These are phyloP conservation scores for Byssoonygena ceratinophila DNA, from an alignment of 2,329 filamentous ascomycete genomes.

Conservation along the genomic window DNA sequence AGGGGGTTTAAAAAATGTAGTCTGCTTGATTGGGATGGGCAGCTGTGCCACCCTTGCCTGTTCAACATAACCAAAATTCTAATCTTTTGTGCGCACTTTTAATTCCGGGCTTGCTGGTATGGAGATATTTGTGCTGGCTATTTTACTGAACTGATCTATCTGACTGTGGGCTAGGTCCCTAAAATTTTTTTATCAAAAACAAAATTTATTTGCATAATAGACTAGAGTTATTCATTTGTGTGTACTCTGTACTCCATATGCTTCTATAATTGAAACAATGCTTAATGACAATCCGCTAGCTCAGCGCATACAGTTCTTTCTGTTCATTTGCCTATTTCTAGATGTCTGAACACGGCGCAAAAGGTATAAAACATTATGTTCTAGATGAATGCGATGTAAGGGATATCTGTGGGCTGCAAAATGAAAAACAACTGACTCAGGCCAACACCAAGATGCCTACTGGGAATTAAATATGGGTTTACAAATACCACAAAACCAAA, in stretches of 20 bases:
- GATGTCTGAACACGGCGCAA: not conserved
- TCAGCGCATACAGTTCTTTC: too few species aligned
- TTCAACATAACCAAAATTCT: too few species aligned
- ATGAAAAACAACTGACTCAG: not conserved
- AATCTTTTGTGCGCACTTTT: too few species aligned
- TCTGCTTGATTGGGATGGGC: too few species aligned
- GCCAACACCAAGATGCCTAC: conserved; percentile 2
- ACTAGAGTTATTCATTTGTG: not conserved
- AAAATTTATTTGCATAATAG: not conserved
- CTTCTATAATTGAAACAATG: not conserved
- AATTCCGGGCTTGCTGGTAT: not conserved
- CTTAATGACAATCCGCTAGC: not conserved
- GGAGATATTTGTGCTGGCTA: too few species aligned
- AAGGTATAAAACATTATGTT: not conserved
- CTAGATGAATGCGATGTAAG: not conserved
- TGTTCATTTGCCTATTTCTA: not conserved
- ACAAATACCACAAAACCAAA: not conserved
- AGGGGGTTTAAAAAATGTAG: too few species aligned
- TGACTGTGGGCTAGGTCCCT: too few species aligned
- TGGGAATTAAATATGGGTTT: not conserved
- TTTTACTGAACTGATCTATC: too few species aligned
- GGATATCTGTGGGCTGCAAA: conserved; percentile 1
- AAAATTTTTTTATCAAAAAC: too few species aligned
- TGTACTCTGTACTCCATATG: not conserved
- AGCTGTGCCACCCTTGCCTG: too few species aligned